Evolutionary conservation across 2,329 filamentous ascomycete genomes (phyloP).

Genomic region (Aspergillus udagawae): DNA sequence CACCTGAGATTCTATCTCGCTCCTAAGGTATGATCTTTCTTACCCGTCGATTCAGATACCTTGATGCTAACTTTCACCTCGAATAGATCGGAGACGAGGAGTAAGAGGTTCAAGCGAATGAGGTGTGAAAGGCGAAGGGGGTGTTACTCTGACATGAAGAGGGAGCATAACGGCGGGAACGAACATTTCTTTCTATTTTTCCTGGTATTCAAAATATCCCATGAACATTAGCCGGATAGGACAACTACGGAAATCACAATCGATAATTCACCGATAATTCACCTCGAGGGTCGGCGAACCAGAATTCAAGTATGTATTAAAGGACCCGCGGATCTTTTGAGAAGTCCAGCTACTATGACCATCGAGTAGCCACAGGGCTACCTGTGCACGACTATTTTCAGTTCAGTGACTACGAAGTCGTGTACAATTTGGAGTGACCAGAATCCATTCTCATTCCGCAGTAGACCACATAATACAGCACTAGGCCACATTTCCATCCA

Average conservation of each 20-base stretch:
- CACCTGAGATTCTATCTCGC: constrained; percentile 97
- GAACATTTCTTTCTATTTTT: constrained; percentile 22
- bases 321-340: neutral
- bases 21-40: constrained; percentile 69
- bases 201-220: constrained; percentile 23
- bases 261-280: constrained; percentile 21
- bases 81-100: constrained; percentile 60
- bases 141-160: constrained; percentile 27
- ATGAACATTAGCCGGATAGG: constrained; percentile 9
- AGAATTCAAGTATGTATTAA: neutral
- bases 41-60: neutral
- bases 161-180: constrained; percentile 48
- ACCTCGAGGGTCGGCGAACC: neutral
- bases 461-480: neutral
- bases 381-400: neutral
- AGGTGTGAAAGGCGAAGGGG: constrained; percentile 19
- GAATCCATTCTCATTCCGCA: constrained; percentile 48
- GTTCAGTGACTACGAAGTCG: neutral
- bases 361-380: neutral
- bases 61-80: constrained; percentile 2
- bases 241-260: neutral
- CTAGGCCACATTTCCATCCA: neutral
- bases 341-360: neutral
- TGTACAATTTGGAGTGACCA: neutral
- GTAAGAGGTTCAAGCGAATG: constrained; percentile 26